Evolutionary conservation across 169 alveolate genomes (phyloP).

Genomic region (Cryptosporidium sp.): DNA sequence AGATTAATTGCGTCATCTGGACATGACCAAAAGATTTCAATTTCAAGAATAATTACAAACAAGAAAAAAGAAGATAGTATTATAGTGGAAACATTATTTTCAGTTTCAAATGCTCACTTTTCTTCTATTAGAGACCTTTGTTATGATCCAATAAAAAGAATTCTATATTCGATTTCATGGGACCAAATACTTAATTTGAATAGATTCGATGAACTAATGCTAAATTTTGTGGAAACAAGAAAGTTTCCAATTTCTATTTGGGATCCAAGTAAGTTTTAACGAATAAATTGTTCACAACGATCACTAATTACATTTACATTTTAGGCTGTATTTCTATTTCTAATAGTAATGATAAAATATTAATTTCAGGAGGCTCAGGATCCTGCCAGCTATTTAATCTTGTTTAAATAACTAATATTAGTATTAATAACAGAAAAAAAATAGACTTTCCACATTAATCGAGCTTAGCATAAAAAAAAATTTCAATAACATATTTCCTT

Average conservation of each 20-base stretch:
- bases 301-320: background rate
- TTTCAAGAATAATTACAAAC: background rate
- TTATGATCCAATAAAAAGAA: background rate
- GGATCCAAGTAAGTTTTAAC: conserved; percentile 64
- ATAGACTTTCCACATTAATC: background rate
- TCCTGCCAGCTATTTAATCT: conserved; percentile 30
- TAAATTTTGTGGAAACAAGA: background rate
- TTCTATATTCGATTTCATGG: conserved; percentile 50
- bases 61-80: background rate
- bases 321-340: conserved; percentile 53
- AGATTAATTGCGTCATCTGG: conserved; percentile 35
- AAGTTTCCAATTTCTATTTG: conserved; percentile 31
- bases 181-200: conserved; percentile 22
- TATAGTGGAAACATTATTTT: background rate
- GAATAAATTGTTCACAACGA: background rate
- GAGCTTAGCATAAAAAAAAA: background rate
- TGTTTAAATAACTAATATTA: background rate
- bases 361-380: conserved; percentile 71
- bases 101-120: conserved; percentile 44
- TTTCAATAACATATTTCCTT: background rate
- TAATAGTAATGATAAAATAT: background rate
- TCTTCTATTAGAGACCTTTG: conserved; percentile 66
- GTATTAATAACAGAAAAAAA: background rate
- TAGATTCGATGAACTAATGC: background rate
- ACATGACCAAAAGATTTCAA: conserved; percentile 54